Base-by-base conservation (phyloP, 805 yeast species). In the Suhomyces pyralidae region DNA sequence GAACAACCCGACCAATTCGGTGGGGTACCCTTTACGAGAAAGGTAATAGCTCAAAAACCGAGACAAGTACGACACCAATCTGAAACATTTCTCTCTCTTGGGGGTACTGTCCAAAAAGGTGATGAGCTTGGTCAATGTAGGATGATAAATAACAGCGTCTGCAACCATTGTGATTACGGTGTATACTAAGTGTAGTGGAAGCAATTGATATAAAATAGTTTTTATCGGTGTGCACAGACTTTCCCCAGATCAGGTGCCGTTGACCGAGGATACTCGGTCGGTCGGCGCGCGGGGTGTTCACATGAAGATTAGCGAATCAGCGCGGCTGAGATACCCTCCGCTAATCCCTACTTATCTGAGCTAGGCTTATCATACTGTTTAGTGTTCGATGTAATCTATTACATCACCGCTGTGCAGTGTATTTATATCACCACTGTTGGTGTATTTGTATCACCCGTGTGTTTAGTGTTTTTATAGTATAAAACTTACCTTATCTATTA, bases 11-110 rank as follows among this genome's bases (percentile, higher is more conserved):
- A 85, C 79, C 7, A 76, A 58, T 50, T 76, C 78, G 51, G 66
- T 66, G 26, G 82, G 61, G 63, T 73, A 81, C 19, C 89, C 90
- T 58, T 76, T 71, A 60, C 84, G 80, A 45, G 77, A 76, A 48
- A 81, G 76, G 64, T 84, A 82, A 67, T 75, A 86, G 15, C 88
- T 74, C 45, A 90, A 69, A 67, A 92, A 87, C 55, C 96, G 78
- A 10, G 90, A 81, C 58, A 88, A 77, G 73, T 92, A 92, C 59
- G 93, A 96, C 46, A 89, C 79, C 51, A 87, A 71, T 60, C 97
- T 84, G 63, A 88, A 77, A 12, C 85, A 68, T 74, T 91, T 91
- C 66, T 91, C 97, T 60, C 96, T 80, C 53, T 93, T 93, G 40
- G 85, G 76, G 15, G 86, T 76, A 47, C 82, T 70, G 63, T 88